These are phyloP conservation scores for Magnusiomyces suaveolens DNA, from an alignment of 1,139 yeast species.

Conservation along the genomic window DNA sequence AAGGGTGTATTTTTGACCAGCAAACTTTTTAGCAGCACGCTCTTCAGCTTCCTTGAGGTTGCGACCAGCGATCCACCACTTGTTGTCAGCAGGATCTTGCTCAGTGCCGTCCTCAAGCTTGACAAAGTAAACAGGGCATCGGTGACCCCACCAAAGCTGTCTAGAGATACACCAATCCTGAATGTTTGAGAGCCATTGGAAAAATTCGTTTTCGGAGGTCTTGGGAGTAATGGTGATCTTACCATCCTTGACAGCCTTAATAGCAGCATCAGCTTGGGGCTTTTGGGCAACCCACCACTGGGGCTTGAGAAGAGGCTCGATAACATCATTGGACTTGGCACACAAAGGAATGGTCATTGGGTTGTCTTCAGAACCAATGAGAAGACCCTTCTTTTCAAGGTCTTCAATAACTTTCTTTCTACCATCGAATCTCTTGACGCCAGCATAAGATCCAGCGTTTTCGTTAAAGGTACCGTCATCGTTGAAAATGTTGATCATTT, in stretches of 20 bases:
- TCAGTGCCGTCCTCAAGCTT: slow-evolving; percentile 36
- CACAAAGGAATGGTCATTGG: slow-evolving; percentile 93
- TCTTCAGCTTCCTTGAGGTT: slow-evolving; percentile 67
- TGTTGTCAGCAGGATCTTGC: slow-evolving; percentile 52
- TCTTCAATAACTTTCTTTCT: slow-evolving; percentile 75
- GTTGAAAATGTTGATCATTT: slow-evolving; percentile 79
- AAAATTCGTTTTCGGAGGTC: slow-evolving; percentile 84
- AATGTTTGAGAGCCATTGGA: slow-evolving; percentile 90
- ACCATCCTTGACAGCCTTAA: slow-evolving; percentile 76
- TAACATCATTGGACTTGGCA: slow-evolving; percentile 92
- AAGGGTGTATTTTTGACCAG: slow-evolving; percentile 58
- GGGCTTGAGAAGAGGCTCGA: slow-evolving; percentile 93
- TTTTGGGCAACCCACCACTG: slow-evolving; percentile 98
- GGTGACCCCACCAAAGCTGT: slow-evolving; percentile 99
- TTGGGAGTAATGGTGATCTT: slow-evolving; percentile 75
- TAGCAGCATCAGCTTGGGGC: slow-evolving; percentile 83
- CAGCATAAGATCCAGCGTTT: slow-evolving; percentile 80
- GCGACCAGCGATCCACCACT: slow-evolving; percentile 90
- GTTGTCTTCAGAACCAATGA: slow-evolving; percentile 77
- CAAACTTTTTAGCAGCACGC: slow-evolving; percentile 69
- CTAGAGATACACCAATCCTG: slow-evolving; percentile 99
- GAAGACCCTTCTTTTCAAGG: slow-evolving; percentile 65
- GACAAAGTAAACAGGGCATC: slow-evolving; percentile 93
- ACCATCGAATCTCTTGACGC: slow-evolving; percentile 91
- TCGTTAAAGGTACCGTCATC: slow-evolving; percentile 89